These are phyloP conservation scores for Chytriomyces sp. DNA, from an alignment of 192 early-diverging fungal genomes.

Conservation along the genomic window DNA sequence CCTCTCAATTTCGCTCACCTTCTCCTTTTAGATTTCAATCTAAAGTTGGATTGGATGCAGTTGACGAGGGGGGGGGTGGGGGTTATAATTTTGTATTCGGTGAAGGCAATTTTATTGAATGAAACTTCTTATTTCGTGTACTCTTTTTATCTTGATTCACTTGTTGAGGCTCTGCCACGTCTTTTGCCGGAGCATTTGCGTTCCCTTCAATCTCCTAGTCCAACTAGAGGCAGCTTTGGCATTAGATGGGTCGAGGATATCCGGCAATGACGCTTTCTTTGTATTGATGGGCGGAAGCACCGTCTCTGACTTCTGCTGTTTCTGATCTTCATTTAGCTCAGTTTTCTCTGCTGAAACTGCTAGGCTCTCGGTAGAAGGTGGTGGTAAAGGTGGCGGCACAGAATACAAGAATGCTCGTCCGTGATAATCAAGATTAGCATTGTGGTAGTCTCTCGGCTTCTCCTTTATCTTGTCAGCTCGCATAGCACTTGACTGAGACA, in stretches of 20 bases:
- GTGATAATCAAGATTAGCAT: conserved; percentile 27
- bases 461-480: neutral
- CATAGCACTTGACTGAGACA: too few relatives aligned
- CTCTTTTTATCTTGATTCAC: neutral
- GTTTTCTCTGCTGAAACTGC: neutral
- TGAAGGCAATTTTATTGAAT: too few relatives aligned
- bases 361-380: neutral
- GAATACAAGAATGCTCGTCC: conserved; percentile 26
- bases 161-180: conserved; percentile 37
- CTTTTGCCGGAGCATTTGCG: conserved; percentile 39
- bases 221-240: conserved; percentile 23
- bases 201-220: conserved; percentile 36
- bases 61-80: too few relatives aligned
- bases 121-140: neutral
- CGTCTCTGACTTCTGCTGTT: neutral
- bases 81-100: too few relatives aligned
- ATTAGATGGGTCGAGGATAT: conserved; percentile 1
- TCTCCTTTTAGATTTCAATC: too few relatives aligned
- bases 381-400: neutral
- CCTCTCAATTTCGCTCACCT: too few relatives aligned
- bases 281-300: conserved; percentile 20
- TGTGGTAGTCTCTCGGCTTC: conserved; percentile 23
- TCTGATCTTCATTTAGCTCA: neutral
- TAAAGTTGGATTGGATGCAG: too few relatives aligned
- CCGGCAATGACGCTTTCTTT: neutral